Conservation (phyloP, 2,329 filamentous ascomycete genomes). For the Periconia sp. region DNA sequence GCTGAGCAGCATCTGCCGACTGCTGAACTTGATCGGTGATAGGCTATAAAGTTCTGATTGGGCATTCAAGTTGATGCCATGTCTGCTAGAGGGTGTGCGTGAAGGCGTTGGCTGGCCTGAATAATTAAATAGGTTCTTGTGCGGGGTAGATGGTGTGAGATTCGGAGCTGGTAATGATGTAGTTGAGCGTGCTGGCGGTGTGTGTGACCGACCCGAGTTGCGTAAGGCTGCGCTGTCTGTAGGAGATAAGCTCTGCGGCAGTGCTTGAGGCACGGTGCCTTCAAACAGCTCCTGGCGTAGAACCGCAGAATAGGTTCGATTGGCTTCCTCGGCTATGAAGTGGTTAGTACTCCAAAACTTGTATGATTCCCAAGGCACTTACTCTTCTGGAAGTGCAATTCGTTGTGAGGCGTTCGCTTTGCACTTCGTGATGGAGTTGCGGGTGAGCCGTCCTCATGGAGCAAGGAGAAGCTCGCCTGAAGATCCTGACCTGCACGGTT, state of each 20-base stretch:
- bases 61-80: slow-evolving; percentile 87
- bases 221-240: slow-evolving; percentile 60
- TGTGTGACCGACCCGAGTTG: slow-evolving; percentile 76
- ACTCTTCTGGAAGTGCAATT: slow-evolving; percentile 92
- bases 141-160: slow-evolving; percentile 90
- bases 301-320: slow-evolving; percentile 86
- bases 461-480: slow-evolving; percentile 87
- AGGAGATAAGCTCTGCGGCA: slow-evolving; percentile 63
- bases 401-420: slow-evolving; percentile 84
- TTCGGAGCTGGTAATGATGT: slow-evolving; percentile 71
- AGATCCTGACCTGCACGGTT: slow-evolving; percentile 92
- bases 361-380: slow-evolving; percentile 15
- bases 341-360: slow-evolving; percentile 16
- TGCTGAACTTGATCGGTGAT: slow-evolving; percentile 90
- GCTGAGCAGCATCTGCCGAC: slow-evolving; percentile 90
- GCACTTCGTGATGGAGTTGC: slow-evolving; percentile 86
- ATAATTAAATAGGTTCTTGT: slow-evolving; percentile 96
- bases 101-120: slow-evolving; percentile 85
- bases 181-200: slow-evolving; percentile 73
- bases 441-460: slow-evolving; percentile 92
- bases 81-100: slow-evolving; percentile 84
- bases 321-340: slow-evolving; percentile 81
- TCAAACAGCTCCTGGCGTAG: slow-evolving; percentile 93
- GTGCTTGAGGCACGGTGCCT: slow-evolving; percentile 81
- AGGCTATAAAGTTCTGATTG: slow-evolving; percentile 93